Percentiles rank a stretch among this genome's conserved stretches.
Conservation (phyloP, 805 yeast genomes). For the Candida sonorensis region DNA sequence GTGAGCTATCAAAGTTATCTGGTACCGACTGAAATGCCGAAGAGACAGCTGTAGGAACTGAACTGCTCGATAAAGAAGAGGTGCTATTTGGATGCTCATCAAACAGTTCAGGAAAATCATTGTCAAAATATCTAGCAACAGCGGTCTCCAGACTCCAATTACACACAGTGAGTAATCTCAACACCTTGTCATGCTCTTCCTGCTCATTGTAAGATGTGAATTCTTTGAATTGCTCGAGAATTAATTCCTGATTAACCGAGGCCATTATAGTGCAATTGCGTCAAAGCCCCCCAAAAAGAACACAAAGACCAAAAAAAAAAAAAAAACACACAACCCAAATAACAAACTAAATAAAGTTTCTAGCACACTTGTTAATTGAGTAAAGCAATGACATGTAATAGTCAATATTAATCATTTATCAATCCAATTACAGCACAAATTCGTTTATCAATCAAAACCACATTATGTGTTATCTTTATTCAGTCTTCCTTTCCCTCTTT, state of each 20-base stretch:
- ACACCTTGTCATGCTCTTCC: constrained; percentile 39
- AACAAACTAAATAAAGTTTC: neutral
- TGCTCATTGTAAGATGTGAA: constrained; percentile 41
- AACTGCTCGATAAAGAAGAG: too few relatives aligned
- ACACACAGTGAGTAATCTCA: constrained; percentile 40
- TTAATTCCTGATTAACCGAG: constrained; percentile 36
- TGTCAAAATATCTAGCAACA: constrained; percentile 56
- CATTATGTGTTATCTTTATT: too few relatives aligned
- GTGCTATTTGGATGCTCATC: constrained; percentile 11
- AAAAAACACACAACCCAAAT: neutral
- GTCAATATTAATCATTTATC: too few relatives aligned
- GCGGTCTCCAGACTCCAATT: constrained; percentile 60
- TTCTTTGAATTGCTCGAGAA: constrained; percentile 41
- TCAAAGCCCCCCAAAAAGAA: constrained; percentile 9
- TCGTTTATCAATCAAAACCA: too few relatives aligned
- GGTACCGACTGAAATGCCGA: too few relatives aligned
- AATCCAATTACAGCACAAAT: too few relatives aligned
- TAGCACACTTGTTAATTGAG: too few relatives aligned
- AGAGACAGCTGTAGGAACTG: constrained; percentile 3
- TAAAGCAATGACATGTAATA: too few relatives aligned
- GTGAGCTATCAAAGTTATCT: too few relatives aligned
- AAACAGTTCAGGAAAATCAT: constrained; percentile 32
- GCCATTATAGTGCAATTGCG: too few relatives aligned
- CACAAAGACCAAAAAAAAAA: neutral
- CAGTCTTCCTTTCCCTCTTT: too few relatives aligned